These are phyloP conservation scores for Inga oerstediana DNA, from an alignment of 306 rosid genomes.

Conservation along the genomic window DNA sequence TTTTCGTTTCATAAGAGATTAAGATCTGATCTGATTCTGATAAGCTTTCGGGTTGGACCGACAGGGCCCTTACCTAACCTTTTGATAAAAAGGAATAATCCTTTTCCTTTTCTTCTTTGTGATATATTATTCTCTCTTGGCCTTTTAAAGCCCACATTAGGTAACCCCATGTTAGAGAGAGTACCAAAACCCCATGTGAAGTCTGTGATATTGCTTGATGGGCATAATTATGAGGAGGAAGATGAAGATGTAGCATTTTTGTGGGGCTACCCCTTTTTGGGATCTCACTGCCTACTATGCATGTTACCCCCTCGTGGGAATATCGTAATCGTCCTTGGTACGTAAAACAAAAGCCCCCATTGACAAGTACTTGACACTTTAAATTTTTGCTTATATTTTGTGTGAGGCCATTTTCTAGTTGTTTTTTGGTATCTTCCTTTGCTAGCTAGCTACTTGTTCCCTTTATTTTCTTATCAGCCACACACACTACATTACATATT, in stretches of 20 bases:
- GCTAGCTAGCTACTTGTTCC: not conserved
- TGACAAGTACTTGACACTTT: conserved; percentile 60
- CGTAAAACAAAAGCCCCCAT: conserved; percentile 40
- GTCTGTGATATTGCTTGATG: conserved; percentile 55
- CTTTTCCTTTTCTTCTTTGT: not conserved
- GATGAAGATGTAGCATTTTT: conserved; percentile 35
- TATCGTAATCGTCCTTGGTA: conserved; percentile 63
- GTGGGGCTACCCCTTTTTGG: conserved; percentile 45
- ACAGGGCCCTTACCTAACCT: not conserved
- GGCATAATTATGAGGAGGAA: conserved; percentile 44
- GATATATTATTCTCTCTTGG: not conserved
- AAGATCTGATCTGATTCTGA: not conserved
- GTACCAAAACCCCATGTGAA: conserved; percentile 88
- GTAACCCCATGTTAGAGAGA: conserved; percentile 55
- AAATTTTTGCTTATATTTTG: not conserved
- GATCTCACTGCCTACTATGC: conserved; percentile 35
- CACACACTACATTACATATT: not conserved
- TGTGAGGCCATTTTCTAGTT: conserved; percentile 23
- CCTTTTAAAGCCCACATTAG: conserved; percentile 52
- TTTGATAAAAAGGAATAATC: not conserved
- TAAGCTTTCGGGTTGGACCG: not conserved
- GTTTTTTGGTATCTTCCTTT: conserved; percentile 23
- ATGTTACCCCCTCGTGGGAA: conserved; percentile 97
- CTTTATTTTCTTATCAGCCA: not conserved
- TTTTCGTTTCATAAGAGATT: not conserved